These are phyloP conservation scores for Neurospora sp. DNA, from an alignment of 495 filamentous ascomycete species.

Conservation along the genomic window DNA sequence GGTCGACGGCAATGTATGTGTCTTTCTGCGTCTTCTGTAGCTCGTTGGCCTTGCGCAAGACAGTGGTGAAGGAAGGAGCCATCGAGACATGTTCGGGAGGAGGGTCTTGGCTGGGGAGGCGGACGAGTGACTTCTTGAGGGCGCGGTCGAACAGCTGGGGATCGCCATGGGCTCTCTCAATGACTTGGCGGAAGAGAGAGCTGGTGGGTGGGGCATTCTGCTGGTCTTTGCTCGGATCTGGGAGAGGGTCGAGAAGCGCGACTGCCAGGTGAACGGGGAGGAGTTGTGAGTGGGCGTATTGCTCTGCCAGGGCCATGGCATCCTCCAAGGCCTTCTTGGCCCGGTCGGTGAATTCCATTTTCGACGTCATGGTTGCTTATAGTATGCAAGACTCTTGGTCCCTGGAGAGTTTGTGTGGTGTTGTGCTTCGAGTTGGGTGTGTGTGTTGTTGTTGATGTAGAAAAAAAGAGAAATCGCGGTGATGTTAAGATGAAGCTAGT, in stretches of 20 bases:
- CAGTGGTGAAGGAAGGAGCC: slow-evolving; percentile 67
- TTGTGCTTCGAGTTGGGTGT: neutral
- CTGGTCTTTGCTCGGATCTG: slow-evolving; percentile 67
- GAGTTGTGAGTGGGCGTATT: slow-evolving; percentile 85
- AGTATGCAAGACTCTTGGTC: slow-evolving; percentile 9
- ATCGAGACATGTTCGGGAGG: slow-evolving; percentile 79
- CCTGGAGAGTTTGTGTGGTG: neutral
- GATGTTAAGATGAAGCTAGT: neutral
- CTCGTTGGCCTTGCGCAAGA: slow-evolving; percentile 76
- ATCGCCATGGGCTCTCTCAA: slow-evolving; percentile 90
- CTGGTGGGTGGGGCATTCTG: slow-evolving; percentile 50
- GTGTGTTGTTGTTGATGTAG: neutral
- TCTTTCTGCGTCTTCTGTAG: slow-evolving; percentile 94
- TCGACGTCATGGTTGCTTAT: slow-evolving; percentile 35
- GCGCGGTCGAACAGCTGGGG: slow-evolving; percentile 76
- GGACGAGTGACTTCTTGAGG: slow-evolving; percentile 83
- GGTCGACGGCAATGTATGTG: slow-evolving; percentile 85
- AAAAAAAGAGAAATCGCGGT: neutral
- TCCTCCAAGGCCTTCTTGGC: slow-evolving; percentile 81
- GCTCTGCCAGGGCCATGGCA: slow-evolving; percentile 68
- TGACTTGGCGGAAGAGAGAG: slow-evolving; percentile 83
- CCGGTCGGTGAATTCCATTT: slow-evolving; percentile 84
- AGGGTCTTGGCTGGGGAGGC: slow-evolving; percentile 86
- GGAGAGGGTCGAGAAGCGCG: slow-evolving; percentile 71
- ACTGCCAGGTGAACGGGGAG: slow-evolving; percentile 82